Evolutionary conservation across 352 stramenopile species (phyloP).

Genomic region (Globisporangium emineosum): DNA sequence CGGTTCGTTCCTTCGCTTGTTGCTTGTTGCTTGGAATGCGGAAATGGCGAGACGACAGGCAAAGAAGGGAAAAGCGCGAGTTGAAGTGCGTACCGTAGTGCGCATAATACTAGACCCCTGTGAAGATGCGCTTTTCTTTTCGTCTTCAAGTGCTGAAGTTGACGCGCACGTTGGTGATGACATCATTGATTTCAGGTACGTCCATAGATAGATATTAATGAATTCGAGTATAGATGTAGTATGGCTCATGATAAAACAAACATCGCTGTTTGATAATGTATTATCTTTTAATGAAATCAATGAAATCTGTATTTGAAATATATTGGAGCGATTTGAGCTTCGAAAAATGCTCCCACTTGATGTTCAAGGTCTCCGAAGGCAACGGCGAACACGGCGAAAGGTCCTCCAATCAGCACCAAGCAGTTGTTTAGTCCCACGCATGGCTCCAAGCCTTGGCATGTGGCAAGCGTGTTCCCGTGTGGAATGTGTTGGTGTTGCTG

Average conservation of each 20-base stretch:
- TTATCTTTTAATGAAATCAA: too few species aligned
- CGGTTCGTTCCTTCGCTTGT: background rate
- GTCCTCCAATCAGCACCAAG: background rate
- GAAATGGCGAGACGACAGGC: background rate
- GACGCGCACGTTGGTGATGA: background rate
- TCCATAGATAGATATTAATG: background rate
- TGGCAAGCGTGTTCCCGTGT: too few species aligned
- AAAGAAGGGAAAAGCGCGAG: background rate
- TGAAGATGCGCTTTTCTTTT: background rate
- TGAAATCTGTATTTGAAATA: background rate
- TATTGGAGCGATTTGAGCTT: background rate
- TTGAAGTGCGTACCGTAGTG: constrained; percentile 4
- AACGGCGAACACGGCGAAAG: background rate
- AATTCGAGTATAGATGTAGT: background rate
- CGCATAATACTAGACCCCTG: background rate
- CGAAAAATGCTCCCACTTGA: background rate
- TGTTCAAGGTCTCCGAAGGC: background rate
- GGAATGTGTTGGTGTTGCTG: too few species aligned
- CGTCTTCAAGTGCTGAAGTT: background rate
- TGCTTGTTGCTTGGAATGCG: background rate
- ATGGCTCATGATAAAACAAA: background rate
- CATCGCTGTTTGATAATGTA: too few species aligned
- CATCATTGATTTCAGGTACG: background rate
- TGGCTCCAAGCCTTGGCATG: too few species aligned
- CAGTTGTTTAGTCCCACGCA: background rate